Percentiles rank a stretch among this genome's conserved stretches.
These are phyloP conservation scores for Tylopilus vinaceipallidus DNA, from an alignment of 768 basidiomycete species.

Conservation along the genomic window DNA sequence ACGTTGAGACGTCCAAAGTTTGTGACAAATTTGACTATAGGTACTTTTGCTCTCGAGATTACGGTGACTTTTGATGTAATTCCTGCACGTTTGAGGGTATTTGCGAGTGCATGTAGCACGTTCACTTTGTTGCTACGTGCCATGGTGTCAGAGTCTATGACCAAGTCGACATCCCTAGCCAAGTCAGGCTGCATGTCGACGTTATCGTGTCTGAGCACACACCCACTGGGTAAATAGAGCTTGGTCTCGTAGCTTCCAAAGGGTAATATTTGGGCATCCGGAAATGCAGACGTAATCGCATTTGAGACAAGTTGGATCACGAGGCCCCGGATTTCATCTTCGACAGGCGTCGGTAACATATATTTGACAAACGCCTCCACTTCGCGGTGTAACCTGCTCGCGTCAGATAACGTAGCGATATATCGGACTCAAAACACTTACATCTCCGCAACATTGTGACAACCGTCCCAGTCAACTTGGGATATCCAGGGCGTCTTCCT, in stretches of 20 bases:
- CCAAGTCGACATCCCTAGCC: conserved; percentile 89
- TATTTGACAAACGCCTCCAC: conserved; percentile 82
- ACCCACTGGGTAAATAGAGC: conserved; percentile 92
- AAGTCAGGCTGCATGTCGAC: conserved; percentile 11
- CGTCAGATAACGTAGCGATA: conserved; percentile 3
- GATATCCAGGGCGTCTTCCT: conserved; percentile 69
- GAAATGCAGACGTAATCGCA: conserved; percentile 63
- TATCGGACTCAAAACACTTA: conserved; percentile 38
- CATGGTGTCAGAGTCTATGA: conserved; percentile 78
- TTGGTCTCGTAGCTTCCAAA: conserved; percentile 95
- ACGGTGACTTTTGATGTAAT: conserved; percentile 83
- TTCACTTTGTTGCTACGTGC: conserved; percentile 64
- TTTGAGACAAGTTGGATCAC: conserved; percentile 68
- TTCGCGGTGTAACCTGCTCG: conserved; percentile 75
- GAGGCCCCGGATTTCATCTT: conserved; percentile 81
- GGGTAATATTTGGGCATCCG: conserved; percentile 77
- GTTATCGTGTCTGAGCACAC: conserved; percentile 28
- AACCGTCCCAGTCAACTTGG: conserved; percentile 67
- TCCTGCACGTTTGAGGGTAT: conserved; percentile 66
- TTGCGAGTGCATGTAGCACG: conserved; percentile 76
- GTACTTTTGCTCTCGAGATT: conserved; percentile 92
- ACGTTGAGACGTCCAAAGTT: conserved; percentile 79
- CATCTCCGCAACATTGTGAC: conserved; percentile 83
- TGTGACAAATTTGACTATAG: conserved; percentile 94
- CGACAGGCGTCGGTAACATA: conserved; percentile 82